Evolutionary conservation across 2,329 filamentous ascomycete genomes (phyloP).

Genomic region (Fusarium dlaminii): DNA sequence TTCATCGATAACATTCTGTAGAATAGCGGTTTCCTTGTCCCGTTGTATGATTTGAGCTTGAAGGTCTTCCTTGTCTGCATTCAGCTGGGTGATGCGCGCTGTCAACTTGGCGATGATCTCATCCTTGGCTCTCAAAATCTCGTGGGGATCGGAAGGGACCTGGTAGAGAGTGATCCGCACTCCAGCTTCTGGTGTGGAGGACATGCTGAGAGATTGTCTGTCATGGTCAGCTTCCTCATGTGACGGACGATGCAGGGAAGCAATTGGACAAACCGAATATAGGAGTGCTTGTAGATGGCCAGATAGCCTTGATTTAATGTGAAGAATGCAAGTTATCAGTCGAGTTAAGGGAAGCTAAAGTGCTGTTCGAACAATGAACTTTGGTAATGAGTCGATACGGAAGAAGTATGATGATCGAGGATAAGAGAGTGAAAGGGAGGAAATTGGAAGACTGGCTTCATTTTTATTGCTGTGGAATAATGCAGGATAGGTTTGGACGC

Average conservation of each 20-base stretch:
- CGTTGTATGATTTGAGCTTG: background rate
- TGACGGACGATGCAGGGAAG: background rate
- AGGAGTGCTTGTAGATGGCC: too few relatives aligned
- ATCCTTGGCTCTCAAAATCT: background rate
- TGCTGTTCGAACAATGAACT: background rate
- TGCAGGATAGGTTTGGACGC: background rate
- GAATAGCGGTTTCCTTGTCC: background rate
- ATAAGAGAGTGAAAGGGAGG: background rate
- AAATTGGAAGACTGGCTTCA: background rate
- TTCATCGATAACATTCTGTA: background rate
- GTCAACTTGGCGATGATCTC: background rate
- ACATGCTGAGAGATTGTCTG: background rate
- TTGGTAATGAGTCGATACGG: too few relatives aligned
- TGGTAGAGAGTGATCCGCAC: background rate
- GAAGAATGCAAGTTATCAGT: background rate
- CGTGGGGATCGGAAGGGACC: background rate
- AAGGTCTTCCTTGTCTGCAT: background rate
- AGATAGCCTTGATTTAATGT: background rate
- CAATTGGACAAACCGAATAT: background rate
- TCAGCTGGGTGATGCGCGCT: background rate
- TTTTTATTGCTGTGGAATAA: background rate
- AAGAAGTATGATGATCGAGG: background rate
- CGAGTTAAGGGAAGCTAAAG: background rate
- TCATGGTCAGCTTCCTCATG: background rate
- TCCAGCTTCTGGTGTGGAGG: background rate